Evolutionary conservation across 1,139 yeast genomes (phyloP).

Genomic region (Zygoascus sp.): DNA sequence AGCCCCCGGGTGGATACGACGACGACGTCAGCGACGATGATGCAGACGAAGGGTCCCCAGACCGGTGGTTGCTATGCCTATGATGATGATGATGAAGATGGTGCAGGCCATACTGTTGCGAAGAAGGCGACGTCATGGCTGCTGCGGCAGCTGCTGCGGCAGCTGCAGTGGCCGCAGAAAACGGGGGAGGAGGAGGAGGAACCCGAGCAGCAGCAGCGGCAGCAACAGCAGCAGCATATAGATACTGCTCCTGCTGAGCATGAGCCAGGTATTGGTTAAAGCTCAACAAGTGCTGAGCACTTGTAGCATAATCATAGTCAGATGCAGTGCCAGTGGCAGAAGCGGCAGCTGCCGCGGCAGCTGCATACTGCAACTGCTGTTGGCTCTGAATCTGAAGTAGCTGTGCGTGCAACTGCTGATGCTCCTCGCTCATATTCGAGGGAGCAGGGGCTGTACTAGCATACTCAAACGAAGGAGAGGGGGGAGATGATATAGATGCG

Average conservation of each 20-base stretch:
- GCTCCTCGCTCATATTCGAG: constrained; percentile 8
- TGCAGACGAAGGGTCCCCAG: constrained; percentile 7
- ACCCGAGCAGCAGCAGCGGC: constrained; percentile 33
- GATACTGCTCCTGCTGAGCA: constrained; percentile 56
- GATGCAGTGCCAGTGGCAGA: constrained; percentile 3
- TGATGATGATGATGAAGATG: constrained; percentile 15
- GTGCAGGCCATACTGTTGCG: constrained; percentile 6
- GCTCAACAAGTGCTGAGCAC: constrained; percentile 49
- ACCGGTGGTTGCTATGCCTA: constrained; percentile 11
- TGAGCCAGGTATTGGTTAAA: constrained; percentile 75
- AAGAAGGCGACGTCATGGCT: constrained; percentile 8
- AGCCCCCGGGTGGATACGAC: constrained; percentile 5
- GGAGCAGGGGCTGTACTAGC: background rate
- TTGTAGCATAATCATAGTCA: constrained; percentile 10
- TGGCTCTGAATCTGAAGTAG: constrained; percentile 11
- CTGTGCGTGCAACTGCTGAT: constrained; percentile 11
- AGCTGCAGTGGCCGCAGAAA: constrained; percentile 9
- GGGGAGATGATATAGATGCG: constrained; percentile 12
- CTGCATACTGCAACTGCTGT: constrained; percentile 12
- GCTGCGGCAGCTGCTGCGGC: constrained; percentile 13
- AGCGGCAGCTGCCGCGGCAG: constrained; percentile 14
- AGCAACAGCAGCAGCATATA: constrained; percentile 53
- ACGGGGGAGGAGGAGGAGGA: constrained; percentile 11
- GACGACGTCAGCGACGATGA: constrained; percentile 10
- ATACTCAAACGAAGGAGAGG: constrained; percentile 10